These are phyloP conservation scores for Entomortierella chlamydospora DNA, from an alignment of 192 early-diverging fungal genomes.

Conservation along the genomic window DNA sequence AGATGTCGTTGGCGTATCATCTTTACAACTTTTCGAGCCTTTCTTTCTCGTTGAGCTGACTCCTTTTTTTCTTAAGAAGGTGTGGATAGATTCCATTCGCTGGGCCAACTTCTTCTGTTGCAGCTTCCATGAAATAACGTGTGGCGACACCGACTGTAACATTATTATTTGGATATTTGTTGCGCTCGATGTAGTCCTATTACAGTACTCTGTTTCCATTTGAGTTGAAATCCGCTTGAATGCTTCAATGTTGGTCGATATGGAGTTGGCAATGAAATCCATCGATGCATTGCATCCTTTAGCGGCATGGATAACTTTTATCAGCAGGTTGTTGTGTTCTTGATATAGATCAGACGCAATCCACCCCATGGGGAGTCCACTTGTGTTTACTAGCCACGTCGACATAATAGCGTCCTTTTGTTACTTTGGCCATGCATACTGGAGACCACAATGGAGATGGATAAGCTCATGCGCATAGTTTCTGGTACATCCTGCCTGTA, in stretches of 20 bases:
- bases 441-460: conserved; percentile 11
- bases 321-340: conserved; percentile 11
- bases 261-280: background rate
- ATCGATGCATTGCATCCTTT: conserved; percentile 10
- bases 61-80: too few relatives aligned
- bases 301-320: conserved; percentile 4
- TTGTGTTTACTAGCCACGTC: conserved; percentile 19
- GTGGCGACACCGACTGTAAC: too few relatives aligned
- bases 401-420: conserved; percentile 18
- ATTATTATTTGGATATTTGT: too few relatives aligned
- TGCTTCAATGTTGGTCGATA: conserved; percentile 10
- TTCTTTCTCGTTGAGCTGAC: too few relatives aligned
- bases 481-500: conserved; percentile 12
- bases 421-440: conserved; percentile 1
- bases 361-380: conserved; percentile 2
- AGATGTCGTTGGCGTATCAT: too few relatives aligned
- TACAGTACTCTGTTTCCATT: too few relatives aligned
- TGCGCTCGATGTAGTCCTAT: too few relatives aligned
- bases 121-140: too few relatives aligned
- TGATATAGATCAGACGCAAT: conserved; percentile 15
- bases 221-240: background rate
- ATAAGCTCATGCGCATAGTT: conserved; percentile 26
- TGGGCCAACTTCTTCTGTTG: too few relatives aligned
- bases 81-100: too few relatives aligned
- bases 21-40: too few relatives aligned